Conservation (phyloP, 305 asterid species). For the Solanum hybrid region DNA sequence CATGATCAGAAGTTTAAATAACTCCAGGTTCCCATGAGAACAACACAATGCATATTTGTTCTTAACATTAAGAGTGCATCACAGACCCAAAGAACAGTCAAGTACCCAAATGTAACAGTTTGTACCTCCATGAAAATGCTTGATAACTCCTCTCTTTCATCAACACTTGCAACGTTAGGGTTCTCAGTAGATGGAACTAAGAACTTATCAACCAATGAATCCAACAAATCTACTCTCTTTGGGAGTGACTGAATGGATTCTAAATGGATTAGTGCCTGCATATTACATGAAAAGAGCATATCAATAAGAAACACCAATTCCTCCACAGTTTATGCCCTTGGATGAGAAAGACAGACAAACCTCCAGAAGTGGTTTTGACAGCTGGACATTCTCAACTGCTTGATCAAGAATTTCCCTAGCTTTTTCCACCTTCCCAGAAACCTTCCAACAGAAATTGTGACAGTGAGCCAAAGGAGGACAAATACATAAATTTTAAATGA, state of each 20-base stretch:
- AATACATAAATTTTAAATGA: background rate
- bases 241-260: constrained; percentile 86
- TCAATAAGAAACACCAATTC: background rate
- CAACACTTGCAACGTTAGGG: constrained; percentile 49
- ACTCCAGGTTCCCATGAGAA: background rate
- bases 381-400: constrained; percentile 65
- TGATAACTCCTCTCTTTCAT: constrained; percentile 88
- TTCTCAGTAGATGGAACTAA: constrained; percentile 47
- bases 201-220: constrained; percentile 76
- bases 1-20: background rate
- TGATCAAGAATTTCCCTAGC: constrained; percentile 82
- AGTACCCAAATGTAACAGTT: background rate
- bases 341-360: constrained; percentile 24
- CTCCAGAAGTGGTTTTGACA: constrained; percentile 92
- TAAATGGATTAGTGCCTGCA: constrained; percentile 91
- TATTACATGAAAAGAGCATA: constrained; percentile 3
- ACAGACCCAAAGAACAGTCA: background rate
- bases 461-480: background rate
- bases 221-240: constrained; percentile 66
- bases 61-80: background rate
- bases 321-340: background rate
- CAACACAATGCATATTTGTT: background rate
- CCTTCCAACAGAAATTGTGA: constrained; percentile 35
- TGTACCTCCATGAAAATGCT: constrained; percentile 91
- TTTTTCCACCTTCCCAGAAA: constrained; percentile 80